These are phyloP conservation scores for Drosera spatulata DNA, from an alignment of 179 eudicot genomes.

Conservation along the genomic window DNA sequence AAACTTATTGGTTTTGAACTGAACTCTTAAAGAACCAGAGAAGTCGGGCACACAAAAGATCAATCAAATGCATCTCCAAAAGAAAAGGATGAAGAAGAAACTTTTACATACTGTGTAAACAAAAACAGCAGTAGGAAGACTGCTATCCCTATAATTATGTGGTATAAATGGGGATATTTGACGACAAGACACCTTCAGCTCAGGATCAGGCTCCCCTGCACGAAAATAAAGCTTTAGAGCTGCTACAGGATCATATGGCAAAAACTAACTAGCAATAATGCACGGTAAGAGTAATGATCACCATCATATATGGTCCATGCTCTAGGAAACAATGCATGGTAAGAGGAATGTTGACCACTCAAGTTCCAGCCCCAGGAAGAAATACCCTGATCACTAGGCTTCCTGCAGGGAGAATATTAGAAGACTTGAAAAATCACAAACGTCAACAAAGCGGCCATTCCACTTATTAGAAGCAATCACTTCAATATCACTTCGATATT, in stretches of 20 bases:
- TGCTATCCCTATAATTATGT: conserved; percentile 89
- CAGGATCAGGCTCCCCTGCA: conserved; percentile 97
- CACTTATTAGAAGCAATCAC: too few relatives aligned
- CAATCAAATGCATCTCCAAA: background rate
- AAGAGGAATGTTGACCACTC: conserved; percentile 93
- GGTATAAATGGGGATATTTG: conserved; percentile 98
- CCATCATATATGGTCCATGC: conserved; percentile 99
- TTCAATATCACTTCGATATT: too few relatives aligned
- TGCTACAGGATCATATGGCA: background rate
- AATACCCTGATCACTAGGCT: conserved; percentile 65
- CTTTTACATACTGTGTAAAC: conserved; percentile 70
- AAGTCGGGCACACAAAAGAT: background rate
- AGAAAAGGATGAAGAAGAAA: background rate
- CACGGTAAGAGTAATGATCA: conserved; percentile 9
- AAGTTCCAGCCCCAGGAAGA: conserved; percentile 99
- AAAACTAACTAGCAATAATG: background rate
- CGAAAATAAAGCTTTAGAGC: conserved; percentile 3
- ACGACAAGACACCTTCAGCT: conserved; percentile 90
- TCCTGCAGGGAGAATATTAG: conserved; percentile 32
- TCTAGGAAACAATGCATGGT: conserved; percentile 96
- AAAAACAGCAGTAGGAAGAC: conserved; percentile 93
- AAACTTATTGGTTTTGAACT: too few relatives aligned
- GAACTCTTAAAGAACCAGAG: background rate
- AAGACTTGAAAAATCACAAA: conserved; percentile 3
- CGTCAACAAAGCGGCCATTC: background rate